Base-by-base conservation (phyloP, 306 rosid species). In the Sphenostylis stenocarpa region DNA sequence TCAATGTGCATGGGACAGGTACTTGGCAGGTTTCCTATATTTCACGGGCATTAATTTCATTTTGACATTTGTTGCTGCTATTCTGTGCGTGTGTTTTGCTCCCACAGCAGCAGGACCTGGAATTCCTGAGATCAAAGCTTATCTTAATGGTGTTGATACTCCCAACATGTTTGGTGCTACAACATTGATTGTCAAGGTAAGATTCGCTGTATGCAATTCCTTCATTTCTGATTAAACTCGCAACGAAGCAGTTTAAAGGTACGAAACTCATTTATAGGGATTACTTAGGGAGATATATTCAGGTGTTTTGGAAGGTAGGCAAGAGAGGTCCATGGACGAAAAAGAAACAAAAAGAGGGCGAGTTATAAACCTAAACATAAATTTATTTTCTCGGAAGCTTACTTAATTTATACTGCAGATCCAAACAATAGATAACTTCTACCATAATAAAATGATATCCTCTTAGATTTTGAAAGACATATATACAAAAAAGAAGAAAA, bases 51-150 rank as follows among this genome's bases (percentile, higher is more conserved):
- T 78, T 11, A 78, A 78, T 70, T 78, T 70, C 12, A 1, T 70
- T 52, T 78, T 78, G 56, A 78, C 82, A 49, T 78, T 70, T 34
- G 56, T 70, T 78, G 82, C 82, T n/a, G 65, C 82, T 48, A 31
- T 78, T 60, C 72, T 78, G 9, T 78, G 82, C 51, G 82, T 78
- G 77, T 78, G 82, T 78, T 70, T 78, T 78, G 82, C 82, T 70
- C 82, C 82, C 45, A 78, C 82, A 24, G 82, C 82, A 78, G 82
- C 82, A 70, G 82, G 82, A 33, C 82, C 82, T 61, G 82, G 82
- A 61, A 78, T 78, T 48, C 82, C 82, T 47, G 82, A 78, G 64
- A 78, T 78, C 72, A 78, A 78, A 78, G 82, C 82, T 78, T 78
- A 78, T 78, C 82, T 78, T 36, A 78, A 78, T 78, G 82, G 82